phyloP scores from a whole-genome alignment of 177 flowering plant species.

The Telopea speciosissima region DNA sequence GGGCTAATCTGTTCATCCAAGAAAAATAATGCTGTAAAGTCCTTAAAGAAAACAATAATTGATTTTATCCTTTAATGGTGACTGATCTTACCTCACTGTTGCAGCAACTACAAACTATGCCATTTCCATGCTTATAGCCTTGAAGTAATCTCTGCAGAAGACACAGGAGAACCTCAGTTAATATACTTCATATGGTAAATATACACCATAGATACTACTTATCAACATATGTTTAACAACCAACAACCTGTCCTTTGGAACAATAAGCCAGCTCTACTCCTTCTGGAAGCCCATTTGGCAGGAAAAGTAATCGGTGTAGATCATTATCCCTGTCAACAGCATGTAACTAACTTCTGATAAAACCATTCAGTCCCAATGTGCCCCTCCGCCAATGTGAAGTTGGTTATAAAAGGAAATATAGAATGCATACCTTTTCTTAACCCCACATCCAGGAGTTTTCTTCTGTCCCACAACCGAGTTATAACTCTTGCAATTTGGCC shows the following conservation, averaged over 20 bases:
- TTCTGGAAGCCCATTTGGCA: slow-evolving; percentile 78
- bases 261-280: slow-evolving; percentile 77
- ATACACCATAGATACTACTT: neutral
- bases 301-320: neutral
- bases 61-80: neutral
- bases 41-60: neutral
- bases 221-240: neutral
- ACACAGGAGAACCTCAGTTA: neutral
- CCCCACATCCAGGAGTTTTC: neutral
- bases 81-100: slow-evolving; percentile 41
- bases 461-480: neutral
- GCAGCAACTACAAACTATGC: slow-evolving; percentile 70
- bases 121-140: slow-evolving; percentile 79
- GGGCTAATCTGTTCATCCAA: slow-evolving; percentile 62
- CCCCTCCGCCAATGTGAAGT: neutral
- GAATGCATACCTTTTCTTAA: neutral
- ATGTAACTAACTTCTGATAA: neutral
- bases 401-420: neutral
- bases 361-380: neutral
- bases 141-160: slow-evolving; percentile 46
- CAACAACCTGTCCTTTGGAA: slow-evolving; percentile 73
- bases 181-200: neutral
- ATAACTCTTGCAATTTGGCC: neutral
- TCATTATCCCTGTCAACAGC: neutral
- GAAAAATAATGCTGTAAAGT: neutral